A percentile compares a stretch with the other conserved stretches of the same genome.
Conservation (phyloP, 1,284 basidiomycete genomes). For the Omphalotus olearius region DNA sequence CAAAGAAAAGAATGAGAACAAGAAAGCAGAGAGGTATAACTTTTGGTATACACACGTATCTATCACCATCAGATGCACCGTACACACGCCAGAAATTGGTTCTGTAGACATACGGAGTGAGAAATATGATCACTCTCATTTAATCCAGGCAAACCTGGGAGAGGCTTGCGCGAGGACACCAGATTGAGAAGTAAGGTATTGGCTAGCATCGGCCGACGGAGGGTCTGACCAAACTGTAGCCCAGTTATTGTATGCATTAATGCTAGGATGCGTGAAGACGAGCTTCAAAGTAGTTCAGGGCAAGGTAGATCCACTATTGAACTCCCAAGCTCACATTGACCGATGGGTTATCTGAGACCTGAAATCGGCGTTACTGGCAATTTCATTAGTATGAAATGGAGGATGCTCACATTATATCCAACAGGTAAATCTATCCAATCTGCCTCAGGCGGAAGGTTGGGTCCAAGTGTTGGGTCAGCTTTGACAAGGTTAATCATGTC, state of each 20-base stretch:
- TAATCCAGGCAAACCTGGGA: constrained; percentile 37
- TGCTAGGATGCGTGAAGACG: constrained; percentile 59
- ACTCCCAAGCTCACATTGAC: constrained; percentile 43
- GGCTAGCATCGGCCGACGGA: constrained; percentile 47
- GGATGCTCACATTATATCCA: constrained; percentile 37
- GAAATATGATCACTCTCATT: neutral
- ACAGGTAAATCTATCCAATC: constrained; percentile 61
- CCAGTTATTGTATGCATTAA: constrained; percentile 68
- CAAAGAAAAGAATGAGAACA: neutral
- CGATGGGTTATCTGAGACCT: constrained; percentile 59
- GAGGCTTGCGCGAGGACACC: constrained; percentile 57
- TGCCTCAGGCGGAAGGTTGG: constrained; percentile 42
- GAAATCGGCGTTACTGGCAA: neutral
- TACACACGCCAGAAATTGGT: constrained; percentile 63
- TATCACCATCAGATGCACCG: constrained; percentile 40
- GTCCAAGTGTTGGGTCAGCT: constrained; percentile 38
- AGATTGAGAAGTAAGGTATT: constrained; percentile 47
- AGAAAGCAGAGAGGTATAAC: neutral
- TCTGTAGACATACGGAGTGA: constrained; percentile 22
- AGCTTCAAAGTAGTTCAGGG: constrained; percentile 29
- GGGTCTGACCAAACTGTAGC: constrained; percentile 50
- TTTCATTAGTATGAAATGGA: neutral
- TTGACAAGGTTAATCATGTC: constrained; percentile 55
- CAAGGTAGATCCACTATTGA: neutral
- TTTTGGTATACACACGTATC: constrained; percentile 36